Evolutionary conservation across 1,284 basidiomycete genomes (phyloP), one percentile per base, ranked within the genome.

Genomic region (Sphaerobolus stellatus): DNA sequence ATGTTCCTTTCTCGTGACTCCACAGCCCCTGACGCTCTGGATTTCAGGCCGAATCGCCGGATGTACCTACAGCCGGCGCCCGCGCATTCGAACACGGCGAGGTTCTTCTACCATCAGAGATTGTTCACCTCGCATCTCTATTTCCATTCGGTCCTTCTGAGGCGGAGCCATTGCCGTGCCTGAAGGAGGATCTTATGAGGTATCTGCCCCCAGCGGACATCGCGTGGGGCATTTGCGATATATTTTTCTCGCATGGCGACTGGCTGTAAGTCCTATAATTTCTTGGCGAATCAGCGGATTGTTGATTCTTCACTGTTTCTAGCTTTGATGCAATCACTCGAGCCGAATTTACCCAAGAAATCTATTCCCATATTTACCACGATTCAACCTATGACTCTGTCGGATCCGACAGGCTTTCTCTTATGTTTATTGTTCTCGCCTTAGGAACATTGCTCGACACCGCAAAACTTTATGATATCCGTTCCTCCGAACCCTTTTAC

Each of bases 251-350:
- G 7, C 52, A 54, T 48, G 52, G 52, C 8, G 52, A 48, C 16
- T 54, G 52, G 52, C 34, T 54, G 52, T 54, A 48, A 5, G 45
- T 48, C 14, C n/a, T 18, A 14, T 30, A 8, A 6, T 31, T 45
- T 31, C 34, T 28, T 4, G 7, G n/a, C 28, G n/a, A 20, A 28
- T 30, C 45, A 57, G 33, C 41, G 51, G 47, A 52, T 6, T n/a
- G n/a, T n/a, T 25, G 34, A 7, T 47, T 34, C 41, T 18, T 36
- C 18, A 28, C 31, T 41, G 30, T 9, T 3, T 30, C 13, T 62
- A 90, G 88, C 86, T 90, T 90, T 67, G 83, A 88, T 63, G 85
- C 86, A 34, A 78, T 90, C 48, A 80, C 77, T 25, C 68, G 78
- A 48, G 77, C 81, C n/a, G 75, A 81, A 50, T 86, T 90, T 68